phyloP scores from a whole-genome alignment of 495 filamentous ascomycete species.

The Trichoderma reesei region DNA sequence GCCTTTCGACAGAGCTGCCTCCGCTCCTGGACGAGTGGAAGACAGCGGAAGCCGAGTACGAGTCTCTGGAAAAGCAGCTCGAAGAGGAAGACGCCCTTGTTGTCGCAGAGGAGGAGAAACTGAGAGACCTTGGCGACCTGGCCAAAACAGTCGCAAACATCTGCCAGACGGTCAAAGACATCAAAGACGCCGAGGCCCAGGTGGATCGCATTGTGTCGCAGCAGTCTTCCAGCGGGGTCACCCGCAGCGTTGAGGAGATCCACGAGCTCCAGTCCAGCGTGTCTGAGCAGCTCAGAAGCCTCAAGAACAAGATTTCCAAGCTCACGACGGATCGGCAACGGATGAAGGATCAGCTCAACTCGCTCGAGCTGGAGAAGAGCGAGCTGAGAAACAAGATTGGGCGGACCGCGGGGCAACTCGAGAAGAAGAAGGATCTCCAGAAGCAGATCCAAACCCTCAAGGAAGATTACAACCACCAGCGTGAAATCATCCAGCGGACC shows the following conservation, averaged over 20 bases:
- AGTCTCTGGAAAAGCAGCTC: slow-evolving; percentile 50
- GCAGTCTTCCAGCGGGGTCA: slow-evolving; percentile 52
- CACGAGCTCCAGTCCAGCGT: slow-evolving; percentile 60
- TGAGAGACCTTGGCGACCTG: slow-evolving; percentile 65
- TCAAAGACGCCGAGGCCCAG: slow-evolving; percentile 56
- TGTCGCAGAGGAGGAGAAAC: slow-evolving; percentile 51
- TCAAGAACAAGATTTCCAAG: slow-evolving; percentile 52
- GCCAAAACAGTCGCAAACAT: slow-evolving; percentile 69
- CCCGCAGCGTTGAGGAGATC: slow-evolving; percentile 71
- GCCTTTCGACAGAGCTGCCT: slow-evolving; percentile 64
- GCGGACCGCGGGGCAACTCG: slow-evolving; percentile 60
- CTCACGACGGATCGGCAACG: slow-evolving; percentile 61
- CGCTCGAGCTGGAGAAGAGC: slow-evolving; percentile 60
- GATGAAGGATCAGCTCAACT: slow-evolving; percentile 52
- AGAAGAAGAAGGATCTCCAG: slow-evolving; percentile 60
- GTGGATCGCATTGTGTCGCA: slow-evolving; percentile 61
- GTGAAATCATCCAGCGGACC: slow-evolving; percentile 51
- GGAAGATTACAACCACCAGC: slow-evolving; percentile 54
- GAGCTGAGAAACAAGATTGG: slow-evolving; percentile 60
- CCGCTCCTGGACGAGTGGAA: slow-evolving; percentile 51
- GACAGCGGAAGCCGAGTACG: slow-evolving; percentile 43
- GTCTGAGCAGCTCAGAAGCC: slow-evolving; percentile 54
- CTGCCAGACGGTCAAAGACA: slow-evolving; percentile 58
- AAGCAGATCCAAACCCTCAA: slow-evolving; percentile 63
- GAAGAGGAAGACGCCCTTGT: slow-evolving; percentile 67